Evolutionary conservation across 352 stramenopile genomes (phyloP).

Genomic region (Pythium diclinum): DNA sequence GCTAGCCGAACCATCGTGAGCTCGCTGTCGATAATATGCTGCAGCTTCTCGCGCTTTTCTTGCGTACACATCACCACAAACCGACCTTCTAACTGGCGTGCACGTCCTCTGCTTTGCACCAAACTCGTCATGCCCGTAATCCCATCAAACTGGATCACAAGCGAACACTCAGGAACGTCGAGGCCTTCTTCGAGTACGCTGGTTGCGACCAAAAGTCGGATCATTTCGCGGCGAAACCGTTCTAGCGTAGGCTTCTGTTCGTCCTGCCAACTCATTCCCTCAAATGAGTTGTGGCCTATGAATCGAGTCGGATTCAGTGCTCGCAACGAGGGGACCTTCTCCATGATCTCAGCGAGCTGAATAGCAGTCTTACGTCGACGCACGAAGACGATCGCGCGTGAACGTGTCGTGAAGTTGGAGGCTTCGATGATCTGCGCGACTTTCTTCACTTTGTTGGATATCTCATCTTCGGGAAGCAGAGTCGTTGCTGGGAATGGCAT

Average conservation of each 20-base stretch:
- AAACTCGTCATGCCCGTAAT: slow-evolving; percentile 66
- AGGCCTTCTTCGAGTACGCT: slow-evolving; percentile 81
- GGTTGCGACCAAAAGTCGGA: slow-evolving; percentile 70
- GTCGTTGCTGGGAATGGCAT: slow-evolving; percentile 21
- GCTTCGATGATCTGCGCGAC: slow-evolving; percentile 46
- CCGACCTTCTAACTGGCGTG: slow-evolving; percentile 46
- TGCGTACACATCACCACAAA: slow-evolving; percentile 71
- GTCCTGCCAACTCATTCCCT: slow-evolving; percentile 80
- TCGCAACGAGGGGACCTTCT: slow-evolving; percentile 44
- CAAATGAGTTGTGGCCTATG: slow-evolving; percentile 76
- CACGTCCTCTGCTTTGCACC: slow-evolving; percentile 73
- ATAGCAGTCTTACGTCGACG: slow-evolving; percentile 63
- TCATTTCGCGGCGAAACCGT: slow-evolving; percentile 59
- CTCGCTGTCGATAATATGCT: slow-evolving; percentile 59
- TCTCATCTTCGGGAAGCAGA: slow-evolving; percentile 27
- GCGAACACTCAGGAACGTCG: slow-evolving; percentile 72
- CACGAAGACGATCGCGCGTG: slow-evolving; percentile 79
- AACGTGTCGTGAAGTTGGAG: slow-evolving; percentile 49
- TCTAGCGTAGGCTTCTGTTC: slow-evolving; percentile 73
- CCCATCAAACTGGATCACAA: slow-evolving; percentile 78
- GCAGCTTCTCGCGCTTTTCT: slow-evolving; percentile 36
- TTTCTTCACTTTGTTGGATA: slow-evolving; percentile 54
- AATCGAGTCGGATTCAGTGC: slow-evolving; percentile 70
- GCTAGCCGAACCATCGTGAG: slow-evolving; percentile 40
- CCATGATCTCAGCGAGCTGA: slow-evolving; percentile 62